phyloP scores from a whole-genome alignment of 108 stramenopile species.

The Pseudonitzschia multistriata region DNA sequence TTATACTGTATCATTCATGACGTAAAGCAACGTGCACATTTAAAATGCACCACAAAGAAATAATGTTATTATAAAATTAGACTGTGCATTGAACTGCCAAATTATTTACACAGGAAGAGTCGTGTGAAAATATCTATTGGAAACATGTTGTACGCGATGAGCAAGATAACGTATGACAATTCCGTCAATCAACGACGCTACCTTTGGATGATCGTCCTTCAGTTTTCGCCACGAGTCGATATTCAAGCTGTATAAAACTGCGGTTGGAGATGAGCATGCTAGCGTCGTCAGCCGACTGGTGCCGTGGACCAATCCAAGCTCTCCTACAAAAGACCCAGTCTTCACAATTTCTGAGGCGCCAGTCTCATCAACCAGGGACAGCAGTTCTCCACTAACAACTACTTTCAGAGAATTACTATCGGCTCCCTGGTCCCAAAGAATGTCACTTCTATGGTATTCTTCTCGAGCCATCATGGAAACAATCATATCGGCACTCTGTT shows the following conservation, averaged over 20 bases:
- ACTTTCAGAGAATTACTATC: slow-evolving; percentile 61
- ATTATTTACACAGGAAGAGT: slow-evolving; percentile 33
- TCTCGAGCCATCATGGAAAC: slow-evolving; percentile 43
- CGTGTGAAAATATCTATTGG: slow-evolving; percentile 73
- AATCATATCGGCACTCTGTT: slow-evolving; percentile 29
- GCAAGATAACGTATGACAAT: slow-evolving; percentile 74
- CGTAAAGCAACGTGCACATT: too few species aligned
- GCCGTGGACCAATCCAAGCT: slow-evolving; percentile 70
- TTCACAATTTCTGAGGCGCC: slow-evolving; percentile 47
- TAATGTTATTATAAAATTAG: too few species aligned
- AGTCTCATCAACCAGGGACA: slow-evolving; percentile 57
- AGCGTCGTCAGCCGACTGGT: slow-evolving; percentile 58
- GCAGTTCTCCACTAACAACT: slow-evolving; percentile 50
- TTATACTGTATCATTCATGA: too few species aligned
- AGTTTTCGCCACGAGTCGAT: slow-evolving; percentile 45
- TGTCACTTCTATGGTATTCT: slow-evolving; percentile 42
- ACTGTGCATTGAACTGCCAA: too few species aligned
- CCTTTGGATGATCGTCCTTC: slow-evolving; percentile 34
- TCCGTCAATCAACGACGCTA: slow-evolving; percentile 53
- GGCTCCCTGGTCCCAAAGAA: slow-evolving; percentile 59
- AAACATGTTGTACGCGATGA: slow-evolving; percentile 72
- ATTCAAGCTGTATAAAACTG: slow-evolving; percentile 59
- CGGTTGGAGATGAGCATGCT: slow-evolving; percentile 43
- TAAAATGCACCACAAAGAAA: too few species aligned
- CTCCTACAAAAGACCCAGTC: slow-evolving; percentile 58